Percentiles rank a stretch among this genome's conserved stretches.
phyloP scores from a whole-genome alignment of 2,329 filamentous ascomycete species.

The Ophiostoma perfectum region DNA sequence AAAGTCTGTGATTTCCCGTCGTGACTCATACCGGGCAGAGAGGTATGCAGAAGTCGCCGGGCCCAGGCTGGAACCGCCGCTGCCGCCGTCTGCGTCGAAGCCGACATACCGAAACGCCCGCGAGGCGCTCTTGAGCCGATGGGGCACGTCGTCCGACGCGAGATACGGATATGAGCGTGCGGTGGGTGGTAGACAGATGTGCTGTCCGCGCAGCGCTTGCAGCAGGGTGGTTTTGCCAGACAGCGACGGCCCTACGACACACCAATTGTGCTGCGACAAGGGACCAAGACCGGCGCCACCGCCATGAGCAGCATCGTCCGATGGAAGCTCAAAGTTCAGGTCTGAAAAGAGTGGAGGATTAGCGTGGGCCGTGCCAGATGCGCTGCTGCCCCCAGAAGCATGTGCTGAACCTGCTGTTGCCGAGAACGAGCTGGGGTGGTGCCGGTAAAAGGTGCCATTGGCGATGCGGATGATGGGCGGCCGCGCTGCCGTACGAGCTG shows the following conservation, averaged over 20 bases:
- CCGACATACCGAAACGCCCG: conserved; percentile 83
- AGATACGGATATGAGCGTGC: conserved; percentile 77
- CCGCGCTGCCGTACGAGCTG: conserved; percentile 33
- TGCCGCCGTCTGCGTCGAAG: conserved; percentile 64
- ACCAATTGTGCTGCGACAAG: conserved; percentile 61
- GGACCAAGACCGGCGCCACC: conserved; percentile 18
- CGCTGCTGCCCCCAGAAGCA: no score
- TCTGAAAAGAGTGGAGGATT: conserved; percentile 71
- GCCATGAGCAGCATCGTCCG: conserved; percentile 33
- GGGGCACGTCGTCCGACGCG: conserved; percentile 53
- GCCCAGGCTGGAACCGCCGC: conserved; percentile 35
- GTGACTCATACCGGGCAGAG: conserved; percentile 83
- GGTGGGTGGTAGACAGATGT: conserved; percentile 68
- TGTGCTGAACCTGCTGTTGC: neutral
- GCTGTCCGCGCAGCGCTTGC: conserved; percentile 67
- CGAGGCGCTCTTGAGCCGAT: conserved; percentile 52
- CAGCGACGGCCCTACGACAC: conserved; percentile 72
- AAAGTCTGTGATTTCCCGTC: conserved; percentile 81
- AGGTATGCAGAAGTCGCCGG: conserved; percentile 69
- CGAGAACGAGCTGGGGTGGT: conserved; percentile 51
- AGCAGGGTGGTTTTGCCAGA: conserved; percentile 78
- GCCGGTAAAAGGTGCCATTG: conserved; percentile 77
- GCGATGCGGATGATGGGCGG: conserved; percentile 64
- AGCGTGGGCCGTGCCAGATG: neutral
- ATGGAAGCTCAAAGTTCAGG: conserved; percentile 65